phyloP scores from a whole-genome alignment of 257 asterid genomes.

The Primulina eburnea region DNA sequence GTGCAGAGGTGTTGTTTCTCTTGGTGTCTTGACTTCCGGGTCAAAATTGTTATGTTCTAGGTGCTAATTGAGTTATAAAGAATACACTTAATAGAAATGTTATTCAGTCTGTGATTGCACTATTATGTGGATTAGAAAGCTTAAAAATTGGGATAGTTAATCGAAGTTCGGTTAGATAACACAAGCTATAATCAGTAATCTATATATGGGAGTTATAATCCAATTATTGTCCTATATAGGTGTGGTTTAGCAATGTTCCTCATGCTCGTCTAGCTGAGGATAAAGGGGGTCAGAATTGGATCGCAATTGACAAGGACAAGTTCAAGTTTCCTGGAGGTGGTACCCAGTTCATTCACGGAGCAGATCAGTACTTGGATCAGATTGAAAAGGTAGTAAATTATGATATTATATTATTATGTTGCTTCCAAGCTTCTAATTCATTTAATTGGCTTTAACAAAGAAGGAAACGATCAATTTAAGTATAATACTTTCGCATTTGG shows the following conservation, averaged over 20 bases:
- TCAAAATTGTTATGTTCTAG: no score
- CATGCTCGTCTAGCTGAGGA: slow-evolving; percentile 28
- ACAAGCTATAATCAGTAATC: no score
- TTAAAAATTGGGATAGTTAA: no score
- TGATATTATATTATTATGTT: no score
- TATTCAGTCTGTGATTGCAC: no score
- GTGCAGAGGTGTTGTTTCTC: no score
- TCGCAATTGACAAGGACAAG: slow-evolving; percentile 36
- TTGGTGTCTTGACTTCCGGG: no score
- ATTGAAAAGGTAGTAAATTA: slow-evolving; percentile 46
- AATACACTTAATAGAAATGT: no score
- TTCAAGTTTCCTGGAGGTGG: slow-evolving; percentile 37
- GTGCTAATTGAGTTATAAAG: no score
- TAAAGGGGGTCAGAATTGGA: slow-evolving; percentile 26
- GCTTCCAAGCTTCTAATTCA: neutral
- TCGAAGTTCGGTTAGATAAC: neutral
- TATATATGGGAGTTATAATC: neutral
- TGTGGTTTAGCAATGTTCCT: slow-evolving; percentile 53
- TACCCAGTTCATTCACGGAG: slow-evolving; percentile 24
- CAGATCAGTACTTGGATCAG: slow-evolving; percentile 43
- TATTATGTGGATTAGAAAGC: no score
- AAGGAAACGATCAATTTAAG: neutral
- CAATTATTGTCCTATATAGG: slow-evolving; percentile 28
- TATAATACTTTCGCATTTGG: slow-evolving; percentile 11
- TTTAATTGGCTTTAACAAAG: neutral